Evolutionary conservation across 2,329 filamentous ascomycete genomes (phyloP).

Genomic region (Aspergillus sp.): DNA sequence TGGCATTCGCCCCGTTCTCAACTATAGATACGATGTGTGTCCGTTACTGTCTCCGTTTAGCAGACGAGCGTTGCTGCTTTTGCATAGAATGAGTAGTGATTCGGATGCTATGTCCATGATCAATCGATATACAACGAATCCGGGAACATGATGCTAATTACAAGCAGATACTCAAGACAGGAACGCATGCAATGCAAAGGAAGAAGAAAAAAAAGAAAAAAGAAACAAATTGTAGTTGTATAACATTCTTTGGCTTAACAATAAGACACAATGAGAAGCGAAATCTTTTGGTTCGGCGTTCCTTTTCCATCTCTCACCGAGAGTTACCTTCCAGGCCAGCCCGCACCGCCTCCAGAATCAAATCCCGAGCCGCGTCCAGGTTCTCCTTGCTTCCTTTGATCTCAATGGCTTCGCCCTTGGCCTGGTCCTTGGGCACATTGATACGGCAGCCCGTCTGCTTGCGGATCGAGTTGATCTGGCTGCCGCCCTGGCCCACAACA

Average conservation of each 20-base stretch:
- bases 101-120: neutral
- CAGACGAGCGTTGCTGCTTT: no score
- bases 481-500: constrained; percentile 84
- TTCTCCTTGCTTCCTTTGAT: constrained; percentile 77
- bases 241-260: constrained; percentile 9
- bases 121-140: neutral
- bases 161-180: no score
- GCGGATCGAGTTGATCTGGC: constrained; percentile 88
- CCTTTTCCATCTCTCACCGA: constrained; percentile 5
- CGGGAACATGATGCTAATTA: no score
- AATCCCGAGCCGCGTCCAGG: constrained; percentile 80
- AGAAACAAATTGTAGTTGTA: constrained; percentile 3
- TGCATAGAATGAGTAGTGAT: no score
- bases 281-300: neutral
- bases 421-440: constrained; percentile 82
- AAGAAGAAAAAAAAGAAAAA: constrained; percentile 3
- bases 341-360: constrained; percentile 81
- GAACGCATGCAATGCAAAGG: constrained; percentile 3
- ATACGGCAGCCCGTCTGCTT: constrained; percentile 92
- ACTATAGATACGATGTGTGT: neutral
- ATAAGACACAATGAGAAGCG: constrained; percentile 11
- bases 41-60: neutral
- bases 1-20: neutral
- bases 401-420: constrained; percentile 78
- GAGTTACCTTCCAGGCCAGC: constrained; percentile 30